Percentiles rank a stretch among this genome's conserved stretches.
Evolutionary conservation across 345 rosid genomes (phyloP).

Genomic region (Salix exigua): DNA sequence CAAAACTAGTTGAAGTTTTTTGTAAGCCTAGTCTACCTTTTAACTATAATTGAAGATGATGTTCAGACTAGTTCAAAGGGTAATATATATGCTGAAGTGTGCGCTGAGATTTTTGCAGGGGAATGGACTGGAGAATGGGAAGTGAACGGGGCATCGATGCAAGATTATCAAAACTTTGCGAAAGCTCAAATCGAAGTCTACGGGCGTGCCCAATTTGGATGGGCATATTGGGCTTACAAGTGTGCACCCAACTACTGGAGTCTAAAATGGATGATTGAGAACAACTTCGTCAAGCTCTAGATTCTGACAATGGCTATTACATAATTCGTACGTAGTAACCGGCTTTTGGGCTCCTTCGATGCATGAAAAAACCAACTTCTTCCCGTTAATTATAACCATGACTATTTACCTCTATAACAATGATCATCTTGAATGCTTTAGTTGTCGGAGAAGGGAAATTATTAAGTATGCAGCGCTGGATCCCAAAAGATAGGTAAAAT

Average conservation of each 20-base stretch:
- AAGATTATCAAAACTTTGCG: constrained; percentile 25
- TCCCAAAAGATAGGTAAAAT: too few relatives aligned
- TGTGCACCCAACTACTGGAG: constrained; percentile 21
- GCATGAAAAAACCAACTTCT: neutral
- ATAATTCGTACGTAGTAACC: neutral
- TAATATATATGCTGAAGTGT: neutral
- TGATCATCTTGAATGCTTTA: neutral
- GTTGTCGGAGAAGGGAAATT: neutral
- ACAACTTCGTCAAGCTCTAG: constrained; percentile 15
- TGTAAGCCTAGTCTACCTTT: neutral
- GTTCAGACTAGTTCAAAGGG: neutral
- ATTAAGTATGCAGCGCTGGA: too few relatives aligned
- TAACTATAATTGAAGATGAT: neutral
- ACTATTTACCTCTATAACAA: neutral
- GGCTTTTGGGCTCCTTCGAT: neutral
- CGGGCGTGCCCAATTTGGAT: constrained; percentile 35
- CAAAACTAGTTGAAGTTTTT: neutral
- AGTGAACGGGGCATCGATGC: constrained; percentile 12
- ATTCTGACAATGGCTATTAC: neutral
- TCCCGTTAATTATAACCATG: neutral
- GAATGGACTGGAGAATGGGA: constrained; percentile 34
- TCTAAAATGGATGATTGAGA: constrained; percentile 33
- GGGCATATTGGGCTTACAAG: constrained; percentile 39
- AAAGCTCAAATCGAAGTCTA: constrained; percentile 25
- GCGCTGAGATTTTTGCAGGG: constrained; percentile 16